Conservation (phyloP, 2,329 filamentous ascomycete genomes). For the Neopestalotiopsis clavispora region DNA sequence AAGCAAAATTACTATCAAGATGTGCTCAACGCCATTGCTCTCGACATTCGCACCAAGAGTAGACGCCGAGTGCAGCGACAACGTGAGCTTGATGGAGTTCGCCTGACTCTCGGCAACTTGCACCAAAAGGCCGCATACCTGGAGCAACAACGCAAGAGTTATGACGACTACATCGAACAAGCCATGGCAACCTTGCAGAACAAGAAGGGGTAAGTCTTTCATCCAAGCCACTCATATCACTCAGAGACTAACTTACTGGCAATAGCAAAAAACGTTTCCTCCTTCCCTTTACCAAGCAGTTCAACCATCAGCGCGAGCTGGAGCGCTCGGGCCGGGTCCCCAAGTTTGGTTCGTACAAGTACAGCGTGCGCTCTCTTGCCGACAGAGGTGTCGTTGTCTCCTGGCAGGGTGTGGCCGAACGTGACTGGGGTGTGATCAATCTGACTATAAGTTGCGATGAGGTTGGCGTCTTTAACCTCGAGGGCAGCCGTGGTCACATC, state of each 20-base stretch:
- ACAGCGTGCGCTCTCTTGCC: slow-evolving; percentile 83
- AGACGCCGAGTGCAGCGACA: slow-evolving; percentile 89
- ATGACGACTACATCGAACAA: slow-evolving; percentile 99
- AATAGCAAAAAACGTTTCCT: slow-evolving; percentile 90
- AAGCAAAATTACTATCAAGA: slow-evolving; percentile 94
- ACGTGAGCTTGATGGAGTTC: slow-evolving; percentile 85
- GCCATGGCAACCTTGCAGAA: slow-evolving; percentile 96
- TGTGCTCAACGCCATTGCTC: slow-evolving; percentile 93
- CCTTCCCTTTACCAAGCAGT: slow-evolving; percentile 96
- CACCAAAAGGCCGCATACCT: slow-evolving; percentile 90
- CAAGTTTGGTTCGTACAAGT: slow-evolving; percentile 98
- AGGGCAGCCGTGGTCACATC: slow-evolving; percentile 89
- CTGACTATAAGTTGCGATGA: slow-evolving; percentile 93
- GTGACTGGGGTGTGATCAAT: slow-evolving; percentile 91
- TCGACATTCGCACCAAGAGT: slow-evolving; percentile 97
- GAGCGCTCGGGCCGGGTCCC: slow-evolving; percentile 91
- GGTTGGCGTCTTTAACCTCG: slow-evolving; percentile 91
- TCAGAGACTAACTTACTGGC: slow-evolving; percentile 51
- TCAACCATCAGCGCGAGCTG: slow-evolving; percentile 96
- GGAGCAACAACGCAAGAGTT: slow-evolving; percentile 93
- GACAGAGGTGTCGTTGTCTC: slow-evolving; percentile 93
- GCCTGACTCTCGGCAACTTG: slow-evolving; percentile 74
- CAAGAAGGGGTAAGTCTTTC: slow-evolving; percentile 77
- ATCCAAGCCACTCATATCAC: slow-evolving; percentile 7
- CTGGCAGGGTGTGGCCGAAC: slow-evolving; percentile 83